Percentiles rank a stretch among this genome's conserved stretches.
Evolutionary conservation across 83 land plant species (phyloP).

Genomic region (Thuja plicata): DNA sequence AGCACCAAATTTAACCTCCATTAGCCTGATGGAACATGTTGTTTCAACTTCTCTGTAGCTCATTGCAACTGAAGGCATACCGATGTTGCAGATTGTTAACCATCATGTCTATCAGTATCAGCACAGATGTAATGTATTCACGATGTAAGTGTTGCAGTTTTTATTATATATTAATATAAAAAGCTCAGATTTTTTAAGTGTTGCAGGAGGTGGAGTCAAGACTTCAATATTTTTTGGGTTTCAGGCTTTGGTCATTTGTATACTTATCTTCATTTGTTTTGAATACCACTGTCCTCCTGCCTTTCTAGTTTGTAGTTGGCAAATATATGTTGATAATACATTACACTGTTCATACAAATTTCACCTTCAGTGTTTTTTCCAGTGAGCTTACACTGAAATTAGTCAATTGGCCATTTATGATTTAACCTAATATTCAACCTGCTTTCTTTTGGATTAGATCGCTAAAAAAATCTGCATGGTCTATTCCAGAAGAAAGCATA

Average conservation of each 20-base stretch:
- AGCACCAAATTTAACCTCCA: conserved; percentile 6
- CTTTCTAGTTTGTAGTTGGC: neutral
- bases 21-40: neutral
- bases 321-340: neutral
- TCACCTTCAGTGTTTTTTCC: neutral
- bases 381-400: neutral
- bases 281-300: neutral
- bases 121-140: neutral
- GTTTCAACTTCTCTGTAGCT: neutral
- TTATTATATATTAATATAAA: neutral
- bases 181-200: neutral
- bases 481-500: no score
- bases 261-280: neutral
- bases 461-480: no score
- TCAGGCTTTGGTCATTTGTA: neutral
- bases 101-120: neutral
- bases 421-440: no score
- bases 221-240: neutral
- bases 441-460: no score
- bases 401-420: neutral
- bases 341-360: neutral
- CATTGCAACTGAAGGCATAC: neutral
- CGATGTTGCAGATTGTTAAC: neutral
- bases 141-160: neutral
- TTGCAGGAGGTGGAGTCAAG: neutral